Evolutionary conservation across 176 grass and related monocot genomes (phyloP).

Genomic region (Saccharum spontaneum): DNA sequence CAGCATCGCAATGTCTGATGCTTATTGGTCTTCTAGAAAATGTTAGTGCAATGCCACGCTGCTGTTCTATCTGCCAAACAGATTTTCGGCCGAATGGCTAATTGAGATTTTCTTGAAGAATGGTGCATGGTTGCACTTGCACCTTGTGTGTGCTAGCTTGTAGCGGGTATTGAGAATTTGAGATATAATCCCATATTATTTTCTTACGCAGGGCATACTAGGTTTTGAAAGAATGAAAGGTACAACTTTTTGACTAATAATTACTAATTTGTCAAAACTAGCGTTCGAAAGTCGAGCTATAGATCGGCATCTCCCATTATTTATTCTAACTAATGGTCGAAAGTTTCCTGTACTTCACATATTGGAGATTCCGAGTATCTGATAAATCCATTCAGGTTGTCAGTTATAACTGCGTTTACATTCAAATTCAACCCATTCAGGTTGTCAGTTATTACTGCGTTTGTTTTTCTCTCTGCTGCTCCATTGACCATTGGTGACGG

Average conservation of each 20-base stretch:
- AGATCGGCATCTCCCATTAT: no score
- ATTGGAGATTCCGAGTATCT: no score
- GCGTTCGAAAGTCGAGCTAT: background rate
- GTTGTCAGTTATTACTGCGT: no score
- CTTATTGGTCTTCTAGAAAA: background rate
- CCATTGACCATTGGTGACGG: no score
- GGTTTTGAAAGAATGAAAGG: background rate
- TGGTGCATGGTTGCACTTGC: background rate
- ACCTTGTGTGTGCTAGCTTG: background rate
- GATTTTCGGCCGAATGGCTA: background rate
- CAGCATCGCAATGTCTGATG: background rate
- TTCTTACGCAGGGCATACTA: background rate
- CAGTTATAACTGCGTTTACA: no score
- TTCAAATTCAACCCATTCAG: no score
- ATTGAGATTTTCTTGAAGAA: background rate
- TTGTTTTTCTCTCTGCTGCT: no score
- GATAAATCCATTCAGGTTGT: no score
- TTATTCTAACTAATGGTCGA: no score
- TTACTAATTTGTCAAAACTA: background rate
- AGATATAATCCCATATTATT: background rate
- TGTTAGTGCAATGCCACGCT: slow-evolving; percentile 9
- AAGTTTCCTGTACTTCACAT: no score
- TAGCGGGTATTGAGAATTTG: background rate
- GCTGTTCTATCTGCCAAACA: background rate
- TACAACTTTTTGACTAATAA: background rate